Percentiles rank a stretch among this genome's conserved stretches.
phyloP scores from a whole-genome alignment of 1,284 basidiomycete genomes.

The Naganishia sp. region DNA sequence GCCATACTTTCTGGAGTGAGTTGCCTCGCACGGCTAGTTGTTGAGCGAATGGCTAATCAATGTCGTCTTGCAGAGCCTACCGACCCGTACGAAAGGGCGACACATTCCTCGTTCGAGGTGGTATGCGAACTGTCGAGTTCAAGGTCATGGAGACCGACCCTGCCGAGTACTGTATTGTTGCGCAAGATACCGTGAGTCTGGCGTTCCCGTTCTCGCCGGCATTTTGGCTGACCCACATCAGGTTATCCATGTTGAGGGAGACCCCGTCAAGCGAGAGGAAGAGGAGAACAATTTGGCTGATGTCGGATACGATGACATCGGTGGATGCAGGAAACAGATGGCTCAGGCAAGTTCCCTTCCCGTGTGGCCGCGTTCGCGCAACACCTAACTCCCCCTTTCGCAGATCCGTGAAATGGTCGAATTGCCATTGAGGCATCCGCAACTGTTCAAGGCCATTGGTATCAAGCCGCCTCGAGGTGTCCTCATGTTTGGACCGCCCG shows the following conservation, averaged over 20 bases:
- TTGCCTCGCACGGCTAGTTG: constrained; percentile 3
- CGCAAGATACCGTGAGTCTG: constrained; percentile 78
- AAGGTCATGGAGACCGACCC: constrained; percentile 96
- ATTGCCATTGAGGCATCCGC: constrained; percentile 94
- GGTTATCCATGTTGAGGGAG: constrained; percentile 71
- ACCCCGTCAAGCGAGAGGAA: constrained; percentile 97
- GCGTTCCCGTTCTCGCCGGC: not conserved
- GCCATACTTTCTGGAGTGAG: constrained; percentile 96
- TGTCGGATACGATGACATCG: constrained; percentile 99
- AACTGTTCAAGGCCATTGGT: constrained; percentile 99
- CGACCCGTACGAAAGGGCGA: constrained; percentile 93
- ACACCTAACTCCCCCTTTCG: constrained; percentile 2
- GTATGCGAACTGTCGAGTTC: constrained; percentile 97
- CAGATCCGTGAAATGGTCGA: constrained; percentile 96
- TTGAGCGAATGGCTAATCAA: not conserved
- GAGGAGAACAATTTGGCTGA: constrained; percentile 96
- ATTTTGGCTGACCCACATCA: constrained; percentile 1
- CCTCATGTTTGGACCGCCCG: constrained; percentile 92
- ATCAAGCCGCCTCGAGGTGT: constrained; percentile 99
- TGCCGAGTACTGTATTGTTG: constrained; percentile 93
- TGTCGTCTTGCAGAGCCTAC: constrained; percentile 63
- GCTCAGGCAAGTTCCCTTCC: constrained; percentile 63
- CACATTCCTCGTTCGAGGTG: constrained; percentile 97
- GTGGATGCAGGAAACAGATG: constrained; percentile 98
- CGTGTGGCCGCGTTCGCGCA: not conserved